Evolutionary conservation across 1,139 yeast genomes (phyloP), one percentile per base, ranked within the genome.

Genomic region (Taphrina wiesneri): DNA sequence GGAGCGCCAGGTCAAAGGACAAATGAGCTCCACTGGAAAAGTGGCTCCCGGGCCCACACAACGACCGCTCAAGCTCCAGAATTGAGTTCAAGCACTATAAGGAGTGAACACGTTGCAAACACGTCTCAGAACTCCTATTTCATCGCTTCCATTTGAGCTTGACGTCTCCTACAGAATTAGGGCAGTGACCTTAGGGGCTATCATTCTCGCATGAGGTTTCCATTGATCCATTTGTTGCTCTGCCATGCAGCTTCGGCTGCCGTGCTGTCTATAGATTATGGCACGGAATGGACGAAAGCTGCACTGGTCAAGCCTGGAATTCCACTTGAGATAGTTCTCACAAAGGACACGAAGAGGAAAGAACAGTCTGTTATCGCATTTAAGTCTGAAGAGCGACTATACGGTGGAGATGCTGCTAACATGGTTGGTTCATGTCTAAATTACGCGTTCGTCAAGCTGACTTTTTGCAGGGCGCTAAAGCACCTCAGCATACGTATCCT

Each of bases 321-420:
- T 34, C 88, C 92, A 21, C 86, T 91, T 74, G 99, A 93, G 73
- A 83, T 93, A 59, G 87, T 93, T 13, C 79, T 93, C 68, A 90
- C 97, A 3, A 87, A 90, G 49, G 98, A 93, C 73, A 89, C 97
- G 6, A 90, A 91, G 76, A 82, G 99, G 68, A 93, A 93, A 75
- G 98, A 93, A 73, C 80, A 86, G 13, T 83, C 92, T 1, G 97
- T 96, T 0, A 73, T 93, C 32, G 86, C 89, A 0, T 81, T 92
- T 69, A 83, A 88, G 70, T 76, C 78, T 4, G 66, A 69, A 62
- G 95, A 88, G 73, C 82, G 98, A 70, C 78, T 85, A 0, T 92
- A 87, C 74, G 98, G 98, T 3, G 83, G 90, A 1, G 84, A 86
- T 23, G 90, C 93, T 0, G 82, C 85, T 19, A 82, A 90, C 0